Base-by-base conservation (phyloP, 2,329 filamentous ascomycete species). In the Thelonectria blattea region DNA sequence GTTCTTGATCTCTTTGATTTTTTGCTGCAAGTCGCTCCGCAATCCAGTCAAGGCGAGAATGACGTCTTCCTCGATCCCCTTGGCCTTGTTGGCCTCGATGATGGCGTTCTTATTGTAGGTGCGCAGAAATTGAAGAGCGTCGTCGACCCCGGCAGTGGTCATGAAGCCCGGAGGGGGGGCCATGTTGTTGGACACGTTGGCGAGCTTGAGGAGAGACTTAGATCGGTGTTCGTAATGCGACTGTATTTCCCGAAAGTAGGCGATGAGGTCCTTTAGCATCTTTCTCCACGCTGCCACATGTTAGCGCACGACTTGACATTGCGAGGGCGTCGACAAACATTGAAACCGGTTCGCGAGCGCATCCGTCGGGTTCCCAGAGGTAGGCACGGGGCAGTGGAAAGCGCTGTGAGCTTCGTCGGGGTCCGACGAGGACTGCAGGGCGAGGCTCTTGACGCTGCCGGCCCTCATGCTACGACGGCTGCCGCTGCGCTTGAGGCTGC, bases 1-100 rank as follows among this genome's bases (percentile, higher is more conserved):
- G 67, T 88, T 90, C 79, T 96, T 97, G 80, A 99, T 99, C 78
- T 99, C 95, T 77, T 98, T 99, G 76, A 96, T 96, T 80, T 99
- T 99, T 75, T 96, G 92, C 63, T 91, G 90, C 17, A 99, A 81
- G 75, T 99, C 95, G 71, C 88, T 93, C 59, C 95, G 83, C 55
- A 99, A 80, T 1, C 93, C 93, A 2, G 89, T 92, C 57, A 99
- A 81, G 53, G 94, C 93, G 52, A 91, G 82, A 65, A 98, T 92
- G 48, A 99, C 93, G 72, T 98, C 94, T 63, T 89, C 88, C 74
- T 98, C 92, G 58, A 97, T 93, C 64, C 97, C 93, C 58, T 85
- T 89, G 2, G 94, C 92, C 78, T 97, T 97, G 76, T 90, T 92
- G 14, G 92, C 88, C 73, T 97, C 95, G 4, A 84, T 72, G 41